These are phyloP conservation scores for Hansenula lynferdii DNA, from an alignment of 1,139 yeast species.

Conservation along the genomic window DNA sequence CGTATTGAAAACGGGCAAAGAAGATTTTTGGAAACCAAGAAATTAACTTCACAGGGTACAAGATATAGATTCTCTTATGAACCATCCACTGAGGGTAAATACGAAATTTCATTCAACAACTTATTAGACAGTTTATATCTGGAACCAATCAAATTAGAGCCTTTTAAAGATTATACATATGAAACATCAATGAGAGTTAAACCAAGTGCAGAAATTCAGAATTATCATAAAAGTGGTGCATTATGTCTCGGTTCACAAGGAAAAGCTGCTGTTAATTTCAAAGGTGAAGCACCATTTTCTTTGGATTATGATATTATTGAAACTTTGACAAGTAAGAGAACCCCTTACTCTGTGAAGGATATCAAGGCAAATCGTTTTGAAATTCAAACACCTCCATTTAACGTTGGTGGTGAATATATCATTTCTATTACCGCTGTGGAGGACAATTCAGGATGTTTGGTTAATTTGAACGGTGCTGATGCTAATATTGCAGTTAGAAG, in stretches of 20 bases:
- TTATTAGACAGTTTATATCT: conserved; percentile 53
- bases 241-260: conserved; percentile 44
- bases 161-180: conserved; percentile 28
- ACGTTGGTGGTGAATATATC: conserved; percentile 65
- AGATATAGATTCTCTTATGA: conserved; percentile 59
- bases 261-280: conserved; percentile 51
- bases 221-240: conserved; percentile 23
- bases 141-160: conserved; percentile 28
- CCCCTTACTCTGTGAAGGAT: conserved; percentile 36
- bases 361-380: conserved; percentile 34
- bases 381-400: conserved; percentile 50
- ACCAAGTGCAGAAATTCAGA: conserved; percentile 32
- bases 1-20: conserved; percentile 36
- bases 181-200: conserved; percentile 39
- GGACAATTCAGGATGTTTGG: conserved; percentile 74
- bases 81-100: conserved; percentile 80
- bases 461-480: conserved; percentile 55
- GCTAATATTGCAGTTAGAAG: conserved; percentile 60
- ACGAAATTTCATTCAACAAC: conserved; percentile 61
- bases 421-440: conserved; percentile 57
- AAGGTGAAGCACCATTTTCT: conserved; percentile 76
- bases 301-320: conserved; percentile 64
- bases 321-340: conserved; percentile 40
- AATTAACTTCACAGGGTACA: conserved; percentile 31
- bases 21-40: conserved; percentile 31